Evolutionary conservation across 2,329 filamentous ascomycete genomes (phyloP).

Genomic region (Pseudogymnoascus sp.): DNA sequence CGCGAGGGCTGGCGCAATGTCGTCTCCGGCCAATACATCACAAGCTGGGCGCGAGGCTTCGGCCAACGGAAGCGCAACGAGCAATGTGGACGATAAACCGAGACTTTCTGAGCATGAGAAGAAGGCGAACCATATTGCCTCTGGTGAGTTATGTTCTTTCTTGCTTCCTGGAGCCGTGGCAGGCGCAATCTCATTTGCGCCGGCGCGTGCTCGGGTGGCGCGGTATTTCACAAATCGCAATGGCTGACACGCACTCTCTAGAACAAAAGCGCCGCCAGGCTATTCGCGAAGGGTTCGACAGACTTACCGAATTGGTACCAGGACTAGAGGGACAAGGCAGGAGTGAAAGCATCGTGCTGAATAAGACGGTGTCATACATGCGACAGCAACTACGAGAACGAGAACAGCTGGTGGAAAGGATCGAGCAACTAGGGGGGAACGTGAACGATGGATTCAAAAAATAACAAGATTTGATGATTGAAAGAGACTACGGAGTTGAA

Average conservation of each 20-base stretch:
- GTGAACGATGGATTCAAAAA: conserved; percentile 27
- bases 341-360: conserved; percentile 59
- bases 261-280: conserved; percentile 41
- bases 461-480: conserved; percentile 1
- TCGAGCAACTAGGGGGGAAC: conserved; percentile 42
- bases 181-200: not conserved
- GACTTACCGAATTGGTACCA: conserved; percentile 59
- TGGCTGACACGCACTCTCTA: conserved; percentile 9
- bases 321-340: conserved; percentile 59
- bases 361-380: conserved; percentile 47
- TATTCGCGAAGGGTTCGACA: conserved; percentile 62
- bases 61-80: not conserved
- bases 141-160: conserved; percentile 25
- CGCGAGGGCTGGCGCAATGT: conserved; percentile 1
- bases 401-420: conserved; percentile 37
- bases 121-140: conserved; percentile 66
- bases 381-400: conserved; percentile 41
- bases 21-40: not conserved
- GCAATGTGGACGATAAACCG: conserved; percentile 41
- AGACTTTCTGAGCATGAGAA: conserved; percentile 62
- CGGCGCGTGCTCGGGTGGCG: not conserved
- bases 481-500: not conserved
- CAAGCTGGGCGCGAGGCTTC: not conserved
- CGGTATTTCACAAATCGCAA: not conserved
- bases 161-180: not conserved